A percentile compares a stretch with the other conserved stretches of the same genome.
phyloP scores from a whole-genome alignment of 2,329 filamentous ascomycete species.

The Lachnellula willkommii region DNA sequence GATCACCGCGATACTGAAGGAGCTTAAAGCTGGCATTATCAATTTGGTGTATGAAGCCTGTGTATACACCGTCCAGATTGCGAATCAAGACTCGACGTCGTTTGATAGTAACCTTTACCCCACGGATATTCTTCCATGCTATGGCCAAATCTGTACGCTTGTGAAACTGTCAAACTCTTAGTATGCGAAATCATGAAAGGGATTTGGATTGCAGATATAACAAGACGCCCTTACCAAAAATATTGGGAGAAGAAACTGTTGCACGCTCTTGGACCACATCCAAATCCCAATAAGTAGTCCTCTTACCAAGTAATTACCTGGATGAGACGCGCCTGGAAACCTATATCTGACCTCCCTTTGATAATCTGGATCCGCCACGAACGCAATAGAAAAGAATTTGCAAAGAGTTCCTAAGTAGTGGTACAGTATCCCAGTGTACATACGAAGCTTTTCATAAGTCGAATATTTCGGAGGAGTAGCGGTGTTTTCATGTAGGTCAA shows the following conservation, averaged over 20 bases:
- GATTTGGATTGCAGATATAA: too few species aligned
- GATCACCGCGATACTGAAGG: conserved; percentile 16
- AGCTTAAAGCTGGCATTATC: conserved; percentile 8
- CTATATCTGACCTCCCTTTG: conserved; percentile 39
- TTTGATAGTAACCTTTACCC: conserved; percentile 43
- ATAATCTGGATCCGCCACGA: conserved; percentile 41
- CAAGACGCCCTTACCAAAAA: conserved; percentile 19
- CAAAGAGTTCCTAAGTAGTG: conserved; percentile 30
- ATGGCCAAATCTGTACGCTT: conserved; percentile 40
- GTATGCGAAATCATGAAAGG: neutral
- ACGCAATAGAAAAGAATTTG: conserved; percentile 40
- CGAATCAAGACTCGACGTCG: conserved; percentile 41
- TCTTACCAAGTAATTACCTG: conserved; percentile 34
- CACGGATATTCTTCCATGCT: conserved; percentile 45
- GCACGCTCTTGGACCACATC: conserved; percentile 41
- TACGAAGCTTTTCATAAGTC: neutral
- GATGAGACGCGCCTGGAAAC: conserved; percentile 33
- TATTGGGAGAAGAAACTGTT: conserved; percentile 41
- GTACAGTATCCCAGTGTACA: conserved; percentile 3
- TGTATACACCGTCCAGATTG: conserved; percentile 42
- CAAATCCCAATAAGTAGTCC: conserved; percentile 39
- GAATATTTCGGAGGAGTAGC: neutral
- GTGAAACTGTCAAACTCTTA: conserved; percentile 35
- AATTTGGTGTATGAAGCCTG: conserved; percentile 37
- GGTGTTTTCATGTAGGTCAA: neutral